Evolutionary conservation across 371 early-diverging fungal genomes (phyloP).

Genomic region (Actinomucor elegans): DNA sequence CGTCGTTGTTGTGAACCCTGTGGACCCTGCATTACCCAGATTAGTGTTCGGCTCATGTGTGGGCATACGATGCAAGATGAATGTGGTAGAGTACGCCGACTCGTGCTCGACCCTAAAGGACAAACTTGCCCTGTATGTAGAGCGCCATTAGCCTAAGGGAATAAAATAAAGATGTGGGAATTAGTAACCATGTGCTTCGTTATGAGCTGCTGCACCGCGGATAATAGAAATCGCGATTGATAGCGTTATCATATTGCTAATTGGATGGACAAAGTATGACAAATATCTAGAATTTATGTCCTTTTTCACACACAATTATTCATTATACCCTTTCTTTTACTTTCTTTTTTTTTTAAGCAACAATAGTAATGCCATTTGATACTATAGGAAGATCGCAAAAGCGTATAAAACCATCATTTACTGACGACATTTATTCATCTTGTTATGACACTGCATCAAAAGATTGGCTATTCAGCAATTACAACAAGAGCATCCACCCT

Average conservation of each 20-base stretch:
- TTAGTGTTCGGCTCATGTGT: slow-evolving; percentile 29
- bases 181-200: no score
- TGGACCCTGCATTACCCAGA: slow-evolving; percentile 27
- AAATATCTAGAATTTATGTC: neutral
- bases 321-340: slow-evolving; percentile 6
- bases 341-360: neutral
- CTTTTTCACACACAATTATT: slow-evolving; percentile 11
- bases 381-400: slow-evolving; percentile 25
- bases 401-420: slow-evolving; percentile 7
- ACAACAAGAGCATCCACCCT: neutral
- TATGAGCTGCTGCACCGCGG: no score
- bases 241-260: no score
- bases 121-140: slow-evolving; percentile 15
- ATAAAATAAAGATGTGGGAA: no score
- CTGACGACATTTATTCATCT: neutral
- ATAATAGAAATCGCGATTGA: no score
- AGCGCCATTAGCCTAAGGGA: no score
- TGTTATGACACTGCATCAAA: neutral
- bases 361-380: slow-evolving; percentile 29
- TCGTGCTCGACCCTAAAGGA: slow-evolving; percentile 10
- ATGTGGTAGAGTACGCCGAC: slow-evolving; percentile 20
- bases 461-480: neutral
- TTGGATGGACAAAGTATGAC: no score
- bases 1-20: slow-evolving; percentile 50
- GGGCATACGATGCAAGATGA: slow-evolving; percentile 31